Evolutionary conservation across 768 basidiomycete genomes (phyloP).

Genomic region (Suillus bovinus): DNA sequence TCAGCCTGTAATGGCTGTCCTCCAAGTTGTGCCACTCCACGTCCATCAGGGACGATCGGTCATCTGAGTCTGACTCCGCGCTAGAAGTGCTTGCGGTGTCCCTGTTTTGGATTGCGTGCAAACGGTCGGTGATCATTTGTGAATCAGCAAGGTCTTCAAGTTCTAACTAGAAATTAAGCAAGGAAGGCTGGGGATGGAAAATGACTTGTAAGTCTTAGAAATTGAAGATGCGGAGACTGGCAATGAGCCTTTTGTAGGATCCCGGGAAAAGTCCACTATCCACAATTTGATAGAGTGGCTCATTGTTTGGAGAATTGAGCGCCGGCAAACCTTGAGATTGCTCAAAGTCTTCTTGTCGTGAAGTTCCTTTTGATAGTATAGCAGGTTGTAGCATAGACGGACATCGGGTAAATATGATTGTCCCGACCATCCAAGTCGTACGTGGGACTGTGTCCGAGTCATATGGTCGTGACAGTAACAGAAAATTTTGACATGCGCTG

Average conservation of each 20-base stretch:
- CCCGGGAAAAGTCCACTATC: neutral
- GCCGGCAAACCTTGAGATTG: neutral
- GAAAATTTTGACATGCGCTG: neutral
- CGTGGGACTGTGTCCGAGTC: no score
- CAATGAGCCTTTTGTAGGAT: neutral
- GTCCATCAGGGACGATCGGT: constrained; percentile 17
- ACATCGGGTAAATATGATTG: neutral
- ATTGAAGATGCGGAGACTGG: neutral
- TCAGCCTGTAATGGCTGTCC: constrained; percentile 14
- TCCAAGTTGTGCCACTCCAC: constrained; percentile 20
- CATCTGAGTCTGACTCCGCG: neutral
- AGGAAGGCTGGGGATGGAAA: no score
- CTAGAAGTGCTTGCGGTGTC: neutral
- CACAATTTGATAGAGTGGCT: neutral
- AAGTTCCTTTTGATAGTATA: neutral
- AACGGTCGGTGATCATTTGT: neutral
- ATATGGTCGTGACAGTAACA: neutral
- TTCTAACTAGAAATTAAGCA: neutral
- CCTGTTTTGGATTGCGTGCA: neutral
- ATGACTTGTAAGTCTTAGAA: neutral
- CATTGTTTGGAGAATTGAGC: neutral
- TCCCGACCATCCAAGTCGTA: no score
- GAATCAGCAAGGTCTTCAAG: neutral
- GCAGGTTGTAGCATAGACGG: neutral
- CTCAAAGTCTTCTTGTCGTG: neutral